These are phyloP conservation scores for Mycena crocata DNA, from an alignment of 768 basidiomycete species.

Conservation along the genomic window DNA sequence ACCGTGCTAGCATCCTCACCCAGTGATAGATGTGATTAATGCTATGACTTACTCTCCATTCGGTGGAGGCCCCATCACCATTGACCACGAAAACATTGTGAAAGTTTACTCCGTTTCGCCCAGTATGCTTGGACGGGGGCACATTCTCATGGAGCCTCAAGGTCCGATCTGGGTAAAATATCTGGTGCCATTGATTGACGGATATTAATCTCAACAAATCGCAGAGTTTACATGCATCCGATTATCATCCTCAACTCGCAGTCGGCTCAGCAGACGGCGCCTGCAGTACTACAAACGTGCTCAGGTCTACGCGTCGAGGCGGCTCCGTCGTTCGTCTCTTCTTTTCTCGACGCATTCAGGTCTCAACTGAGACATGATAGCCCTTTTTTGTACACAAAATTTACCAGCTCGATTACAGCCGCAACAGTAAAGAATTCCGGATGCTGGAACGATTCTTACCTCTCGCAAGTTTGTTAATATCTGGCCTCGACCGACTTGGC, in stretches of 20 bases:
- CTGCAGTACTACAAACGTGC: slow-evolving; percentile 77
- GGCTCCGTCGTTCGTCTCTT: slow-evolving; percentile 71
- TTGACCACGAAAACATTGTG: slow-evolving; percentile 85
- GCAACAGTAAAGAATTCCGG: slow-evolving; percentile 77
- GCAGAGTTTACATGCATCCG: slow-evolving; percentile 80
- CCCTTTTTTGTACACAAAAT: slow-evolving; percentile 84
- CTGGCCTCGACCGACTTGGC: too few relatives aligned
- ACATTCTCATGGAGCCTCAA: slow-evolving; percentile 76
- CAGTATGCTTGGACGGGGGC: slow-evolving; percentile 78
- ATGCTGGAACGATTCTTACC: slow-evolving; percentile 92
- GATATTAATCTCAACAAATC: not conserved
- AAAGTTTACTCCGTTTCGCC: slow-evolving; percentile 82
- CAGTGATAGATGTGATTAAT: slow-evolving; percentile 74
- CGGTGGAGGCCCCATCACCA: slow-evolving; percentile 76
- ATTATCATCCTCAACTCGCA: slow-evolving; percentile 89
- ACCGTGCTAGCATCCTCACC: not conserved
- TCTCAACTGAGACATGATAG: slow-evolving; percentile 46
- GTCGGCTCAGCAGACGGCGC: slow-evolving; percentile 88
- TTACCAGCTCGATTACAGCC: slow-evolving; percentile 90
- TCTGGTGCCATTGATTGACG: not conserved
- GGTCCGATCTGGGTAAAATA: slow-evolving; percentile 85
- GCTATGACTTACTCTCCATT: slow-evolving; percentile 75
- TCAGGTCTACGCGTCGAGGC: slow-evolving; percentile 75
- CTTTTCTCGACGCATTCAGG: not conserved
- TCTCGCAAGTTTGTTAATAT: slow-evolving; percentile 55